Evolutionary conservation across 148 eudicot species (phyloP).

Genomic region (Talinum fruticosum): DNA sequence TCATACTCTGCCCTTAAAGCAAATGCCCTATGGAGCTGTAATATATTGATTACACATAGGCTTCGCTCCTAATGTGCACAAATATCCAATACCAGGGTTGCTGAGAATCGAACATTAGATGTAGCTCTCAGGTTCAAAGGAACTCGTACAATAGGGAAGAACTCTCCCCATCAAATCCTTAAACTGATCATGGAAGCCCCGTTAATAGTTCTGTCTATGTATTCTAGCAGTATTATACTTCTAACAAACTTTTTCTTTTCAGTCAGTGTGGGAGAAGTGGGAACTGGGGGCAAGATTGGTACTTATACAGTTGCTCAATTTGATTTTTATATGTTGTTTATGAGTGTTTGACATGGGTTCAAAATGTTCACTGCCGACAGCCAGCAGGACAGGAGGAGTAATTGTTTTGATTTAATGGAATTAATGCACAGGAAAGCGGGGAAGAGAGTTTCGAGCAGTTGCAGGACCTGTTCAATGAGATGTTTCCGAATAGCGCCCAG

Average conservation of each 20-base stretch:
- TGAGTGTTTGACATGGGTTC: neutral
- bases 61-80: neutral
- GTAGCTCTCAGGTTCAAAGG: too few relatives aligned
- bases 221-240: neutral
- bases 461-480: conserved; percentile 60
- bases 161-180: too few relatives aligned
- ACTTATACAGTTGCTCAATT: neutral
- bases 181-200: neutral
- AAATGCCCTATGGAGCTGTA: neutral
- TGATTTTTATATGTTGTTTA: neutral
- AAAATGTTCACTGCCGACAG: neutral
- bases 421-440: conserved; percentile 49
- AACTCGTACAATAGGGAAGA: too few relatives aligned
- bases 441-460: conserved; percentile 67
- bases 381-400: conserved; percentile 9
- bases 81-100: neutral
- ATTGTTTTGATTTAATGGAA: conserved; percentile 14
- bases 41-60: neutral
- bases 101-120: too few relatives aligned
- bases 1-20: neutral
- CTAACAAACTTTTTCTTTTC: neutral
- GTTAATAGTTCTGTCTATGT: neutral
- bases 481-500: conserved; percentile 43
- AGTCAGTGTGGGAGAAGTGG: neutral
- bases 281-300: neutral